Conservation (phyloP, 495 filamentous ascomycete genomes). For the Coniosporium apollinis region DNA sequence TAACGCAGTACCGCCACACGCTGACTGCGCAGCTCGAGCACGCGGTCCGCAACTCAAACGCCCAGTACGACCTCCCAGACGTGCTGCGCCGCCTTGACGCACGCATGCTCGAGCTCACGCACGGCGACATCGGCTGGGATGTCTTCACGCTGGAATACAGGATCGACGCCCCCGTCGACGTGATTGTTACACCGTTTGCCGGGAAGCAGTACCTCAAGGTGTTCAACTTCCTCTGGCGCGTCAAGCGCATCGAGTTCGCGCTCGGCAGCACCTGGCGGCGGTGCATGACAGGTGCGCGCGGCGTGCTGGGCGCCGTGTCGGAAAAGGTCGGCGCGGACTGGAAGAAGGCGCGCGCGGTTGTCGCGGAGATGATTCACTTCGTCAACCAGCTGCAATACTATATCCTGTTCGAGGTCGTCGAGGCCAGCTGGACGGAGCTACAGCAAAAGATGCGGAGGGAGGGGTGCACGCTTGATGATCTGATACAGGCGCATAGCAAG, state of each 20-base stretch:
- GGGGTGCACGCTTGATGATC: constrained; percentile 79
- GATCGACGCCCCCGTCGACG: constrained; percentile 91
- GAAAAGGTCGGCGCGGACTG: constrained; percentile 64
- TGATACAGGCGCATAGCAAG: constrained; percentile 77
- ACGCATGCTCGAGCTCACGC: constrained; percentile 85
- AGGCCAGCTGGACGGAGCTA: constrained; percentile 78
- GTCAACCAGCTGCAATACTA: constrained; percentile 96
- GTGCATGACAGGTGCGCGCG: constrained; percentile 87
- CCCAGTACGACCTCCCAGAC: constrained; percentile 87
- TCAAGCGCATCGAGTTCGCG: constrained; percentile 94
- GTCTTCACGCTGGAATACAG: constrained; percentile 99
- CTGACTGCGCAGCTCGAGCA: constrained; percentile 94
- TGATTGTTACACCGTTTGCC: constrained; percentile 88
- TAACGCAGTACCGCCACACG: constrained; percentile 85
- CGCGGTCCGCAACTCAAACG: constrained; percentile 91
- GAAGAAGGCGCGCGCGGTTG: constrained; percentile 71
- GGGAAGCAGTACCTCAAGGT: constrained; percentile 95
- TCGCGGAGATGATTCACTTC: constrained; percentile 98
- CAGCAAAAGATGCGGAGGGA: constrained; percentile 64
- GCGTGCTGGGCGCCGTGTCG: constrained; percentile 71
- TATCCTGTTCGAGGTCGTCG: constrained; percentile 97
- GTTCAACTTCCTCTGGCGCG: constrained; percentile 98
- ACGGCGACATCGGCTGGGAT: constrained; percentile 98
- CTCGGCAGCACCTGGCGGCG: constrained; percentile 82
- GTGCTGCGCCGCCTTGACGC: constrained; percentile 85